These are phyloP conservation scores for Colletotrichum phormii DNA, from an alignment of 2,329 filamentous ascomycete genomes.

Conservation along the genomic window DNA sequence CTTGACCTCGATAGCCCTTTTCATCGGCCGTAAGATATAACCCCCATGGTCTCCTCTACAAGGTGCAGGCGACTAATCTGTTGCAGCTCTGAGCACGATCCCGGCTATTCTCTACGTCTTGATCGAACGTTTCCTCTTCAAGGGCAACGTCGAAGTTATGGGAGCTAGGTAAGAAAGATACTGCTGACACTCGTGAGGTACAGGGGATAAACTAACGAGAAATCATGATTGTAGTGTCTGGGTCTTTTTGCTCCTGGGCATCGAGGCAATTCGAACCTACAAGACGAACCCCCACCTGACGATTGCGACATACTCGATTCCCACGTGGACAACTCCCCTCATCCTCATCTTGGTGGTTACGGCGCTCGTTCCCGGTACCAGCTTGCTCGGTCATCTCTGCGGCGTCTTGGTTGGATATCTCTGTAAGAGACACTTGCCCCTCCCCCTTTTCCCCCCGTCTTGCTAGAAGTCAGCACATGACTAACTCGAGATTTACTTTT, in stretches of 20 bases:
- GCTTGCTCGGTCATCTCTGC: conserved; percentile 87
- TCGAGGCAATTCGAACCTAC: conserved; percentile 89
- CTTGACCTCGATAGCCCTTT: conserved; percentile 85
- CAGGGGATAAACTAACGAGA: neutral
- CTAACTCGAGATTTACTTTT: conserved; percentile 40
- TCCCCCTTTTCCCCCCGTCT: too few relatives aligned
- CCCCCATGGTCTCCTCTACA: neutral
- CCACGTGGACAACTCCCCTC: conserved; percentile 93
- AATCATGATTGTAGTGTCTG: conserved; percentile 72
- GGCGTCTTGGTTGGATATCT: conserved; percentile 87
- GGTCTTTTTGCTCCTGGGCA: conserved; percentile 88
- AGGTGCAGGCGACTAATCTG: conserved; percentile 37
- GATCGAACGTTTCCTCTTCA: conserved; percentile 79
- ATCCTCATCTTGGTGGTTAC: conserved; percentile 79
- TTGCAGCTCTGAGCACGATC: conserved; percentile 79
- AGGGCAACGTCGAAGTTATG: conserved; percentile 78
- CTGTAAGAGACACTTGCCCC: conserved; percentile 66
- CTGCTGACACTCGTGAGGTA: neutral
- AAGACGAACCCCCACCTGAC: conserved; percentile 83
- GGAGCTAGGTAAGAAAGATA: conserved; percentile 77
- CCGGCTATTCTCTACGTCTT: conserved; percentile 86
- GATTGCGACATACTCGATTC: conserved; percentile 74
- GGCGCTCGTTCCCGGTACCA: conserved; percentile 83
- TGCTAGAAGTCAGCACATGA: neutral
- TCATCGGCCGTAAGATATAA: conserved; percentile 84